Base-by-base conservation (phyloP, 2,329 filamentous ascomycete species). In the Bisporella sp. region DNA sequence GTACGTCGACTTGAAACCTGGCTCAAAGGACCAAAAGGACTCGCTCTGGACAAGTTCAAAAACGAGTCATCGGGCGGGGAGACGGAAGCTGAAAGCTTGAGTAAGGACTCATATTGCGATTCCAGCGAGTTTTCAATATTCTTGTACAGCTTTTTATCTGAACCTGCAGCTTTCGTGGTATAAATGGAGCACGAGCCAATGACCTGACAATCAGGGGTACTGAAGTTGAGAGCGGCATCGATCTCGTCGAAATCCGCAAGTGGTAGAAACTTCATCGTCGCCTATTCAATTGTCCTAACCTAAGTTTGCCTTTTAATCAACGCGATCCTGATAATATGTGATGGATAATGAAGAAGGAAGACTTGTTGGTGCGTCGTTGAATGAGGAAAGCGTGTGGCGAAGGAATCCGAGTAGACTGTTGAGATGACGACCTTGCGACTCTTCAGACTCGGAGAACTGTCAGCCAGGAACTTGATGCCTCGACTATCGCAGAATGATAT, bases 111-210 rank as follows among this genome's bases (percentile, higher is more conserved):
- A 76, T 97, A 90, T 68, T 96, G 89, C 37, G 87, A 87, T 68
- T 95, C 90, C 52, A 99, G 81, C 31, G 88, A 90, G 64, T 87
- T 83, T 66, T 96, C 91, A 65, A 99, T 97, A 66, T 85, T 88
- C 71, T 91, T 95, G 76, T 96, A 96, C 6, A 99, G 76, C 67
- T 97, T 97, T 79, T 96, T 96, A 68, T 99, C 93, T 56, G 85
- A 85, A 43, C 91, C 90, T 49, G 92, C 90, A 31, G 93, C 91
- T 71, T 99, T 99, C 30, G 91, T 96, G 7, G 92, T 97, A 75
- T 96, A 99, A 13, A 97, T 78, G 69, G 99, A 93, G 75, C 92
- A 97, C 57, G 89, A 88, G 61, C 93, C 93, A 31, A 90, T 85
- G 54, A 99, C 87, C 60, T 92, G 88, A 66, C 89, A 91, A 67